These are phyloP conservation scores for Penicillium chermesinum DNA, from an alignment of 495 filamentous ascomycete species.

Conservation along the genomic window DNA sequence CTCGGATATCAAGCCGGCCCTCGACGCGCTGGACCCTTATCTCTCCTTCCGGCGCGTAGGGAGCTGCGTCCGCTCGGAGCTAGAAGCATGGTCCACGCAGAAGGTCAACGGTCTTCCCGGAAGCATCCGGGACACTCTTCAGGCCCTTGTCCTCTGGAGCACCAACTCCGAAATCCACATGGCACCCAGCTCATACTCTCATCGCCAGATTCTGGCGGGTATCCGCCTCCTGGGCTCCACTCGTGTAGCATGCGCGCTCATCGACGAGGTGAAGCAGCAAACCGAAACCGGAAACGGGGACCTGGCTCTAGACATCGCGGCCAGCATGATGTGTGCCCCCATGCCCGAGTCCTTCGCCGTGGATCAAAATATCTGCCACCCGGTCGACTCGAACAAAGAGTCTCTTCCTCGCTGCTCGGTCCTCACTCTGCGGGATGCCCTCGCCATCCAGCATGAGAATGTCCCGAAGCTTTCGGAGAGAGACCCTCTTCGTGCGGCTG, in stretches of 20 bases:
- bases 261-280: constrained; percentile 66
- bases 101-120: constrained; percentile 55
- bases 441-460: constrained; percentile 58
- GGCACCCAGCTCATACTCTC: constrained; percentile 71
- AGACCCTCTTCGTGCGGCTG: constrained; percentile 58
- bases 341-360: constrained; percentile 46
- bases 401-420: constrained; percentile 33
- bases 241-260: constrained; percentile 53
- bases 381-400: constrained; percentile 38
- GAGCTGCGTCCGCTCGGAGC: constrained; percentile 62
- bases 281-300: constrained; percentile 49
- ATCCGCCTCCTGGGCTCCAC: constrained; percentile 66
- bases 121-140: constrained; percentile 61
- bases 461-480: constrained; percentile 56
- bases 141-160: constrained; percentile 68
- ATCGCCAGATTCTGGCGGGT: constrained; percentile 64
- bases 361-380: constrained; percentile 39
- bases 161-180: constrained; percentile 57
- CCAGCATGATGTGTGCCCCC: constrained; percentile 68
- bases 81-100: constrained; percentile 68
- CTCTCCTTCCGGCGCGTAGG: constrained; percentile 61
- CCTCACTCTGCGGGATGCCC: constrained; percentile 63
- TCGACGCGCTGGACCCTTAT: constrained; percentile 64
- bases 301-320: constrained; percentile 68
- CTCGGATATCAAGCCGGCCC: constrained; percentile 66